Base-by-base conservation (phyloP, 2,329 filamentous ascomycete genomes). In the Paraphaeosphaeria minitans region DNA sequence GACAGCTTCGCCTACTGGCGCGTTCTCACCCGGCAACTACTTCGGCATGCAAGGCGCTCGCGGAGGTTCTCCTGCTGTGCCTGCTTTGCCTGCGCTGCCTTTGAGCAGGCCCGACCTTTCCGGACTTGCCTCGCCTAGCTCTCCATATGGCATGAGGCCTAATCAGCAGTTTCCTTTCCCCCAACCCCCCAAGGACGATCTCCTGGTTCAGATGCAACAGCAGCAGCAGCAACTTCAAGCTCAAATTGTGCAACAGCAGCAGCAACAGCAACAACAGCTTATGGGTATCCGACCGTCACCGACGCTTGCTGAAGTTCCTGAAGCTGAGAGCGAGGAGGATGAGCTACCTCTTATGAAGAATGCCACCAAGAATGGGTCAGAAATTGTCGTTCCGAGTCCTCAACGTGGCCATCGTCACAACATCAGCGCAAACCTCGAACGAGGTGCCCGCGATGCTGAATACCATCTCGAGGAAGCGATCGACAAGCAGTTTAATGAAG, bases 391-490 rank as follows among this genome's bases (percentile, higher is more conserved):
- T 48, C 86, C 86, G 10, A 87, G 82, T 52, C 86, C 87, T 57
- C 82, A 83, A 64, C 56, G 71, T 24, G 83, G 83, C 39, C 85
- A 88, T 74, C 83, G 83, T 56, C 90, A 93, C 66, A 93, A 93
- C 66, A 83, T 91, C 42, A 93, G 89, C 68, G 85, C 88, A 62
- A 91, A 87, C 47, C 83, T 96, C 24, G 92, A 97, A 73, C 89
- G 89, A 61, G 92, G 95, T 66, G 89, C 96, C 56, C 89, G 95
- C 51, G 90, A 93, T 70, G 89, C 91, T 4, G 91, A 96, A 68
- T 94, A 95, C 70, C 91, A 94, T 67, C 77, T 95, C 61, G 91
- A 93, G 72, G 87, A 93, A 72, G 88, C 91, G 60, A 87, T 93
- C 61, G 87, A 91, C 53, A 88, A 89, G 55, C 89, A 94, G 69